Evolutionary conservation across 2,329 filamentous ascomycete species (phyloP), one percentile per base, ranked within the genome.

Genomic region (Madurella fahalii): DNA sequence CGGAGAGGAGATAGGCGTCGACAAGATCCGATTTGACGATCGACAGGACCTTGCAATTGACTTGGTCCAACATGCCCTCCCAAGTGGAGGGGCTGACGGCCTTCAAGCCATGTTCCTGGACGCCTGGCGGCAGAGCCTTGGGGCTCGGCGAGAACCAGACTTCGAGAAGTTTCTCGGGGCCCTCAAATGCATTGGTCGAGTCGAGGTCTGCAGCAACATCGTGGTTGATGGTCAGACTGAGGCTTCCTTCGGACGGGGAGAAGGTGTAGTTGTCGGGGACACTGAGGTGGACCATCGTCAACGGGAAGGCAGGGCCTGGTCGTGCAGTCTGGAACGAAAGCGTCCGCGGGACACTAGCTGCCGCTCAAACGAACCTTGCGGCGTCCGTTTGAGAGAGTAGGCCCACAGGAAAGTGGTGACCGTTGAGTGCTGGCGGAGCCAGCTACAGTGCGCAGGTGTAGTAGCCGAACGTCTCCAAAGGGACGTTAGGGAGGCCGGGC

Each of bases 41-140:
- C 4, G 94, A 99, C 53, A 99, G 80, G 52, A 99, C 91, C 77
- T 99, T 94, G 85, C 94, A 99, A 71, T 96, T 95, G 74, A 99
- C 94, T 68, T 96, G 81, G 70, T 99, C 94, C 56, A 99, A 83
- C 94, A 99, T 96, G 56, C 85, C 86, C 72, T 95, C 95, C 94
- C 94, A 99, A 48, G 83, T 85, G 50, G 95, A 89, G 54, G 85
- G 80, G 16, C 87, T 78, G 34, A 99, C 91, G 8, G 85, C 83
- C 77, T 97, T 97, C 68, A 99, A 77, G 25, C 94, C 94, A 69
- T 84, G 78, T 16, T 86, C 84, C 60, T 84, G 82, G 53, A 85
- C 85, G 50, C 84, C 81, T 4, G 83, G 75, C 16, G 91, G 87
- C 40, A 95, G 80, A 57, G 85, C 79, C 61, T 83, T 78, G 48